Evolutionary conservation across 768 basidiomycete genomes (phyloP).

Genomic region (Pulveroboletus frians): DNA sequence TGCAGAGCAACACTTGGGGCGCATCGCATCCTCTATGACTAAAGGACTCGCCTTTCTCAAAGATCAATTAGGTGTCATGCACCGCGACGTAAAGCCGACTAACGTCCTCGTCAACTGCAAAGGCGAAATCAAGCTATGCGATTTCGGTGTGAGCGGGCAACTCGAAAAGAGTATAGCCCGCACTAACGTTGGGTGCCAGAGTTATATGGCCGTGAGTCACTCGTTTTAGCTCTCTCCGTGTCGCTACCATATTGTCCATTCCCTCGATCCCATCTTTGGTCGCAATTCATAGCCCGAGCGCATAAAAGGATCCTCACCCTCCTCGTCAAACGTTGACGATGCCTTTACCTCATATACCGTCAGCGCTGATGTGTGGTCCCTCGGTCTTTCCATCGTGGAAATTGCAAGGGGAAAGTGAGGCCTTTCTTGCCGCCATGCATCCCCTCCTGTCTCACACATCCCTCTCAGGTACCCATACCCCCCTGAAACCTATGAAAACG

Average conservation of each 20-base stretch:
- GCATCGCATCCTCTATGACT: constrained; percentile 79
- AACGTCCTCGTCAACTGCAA: constrained; percentile 87
- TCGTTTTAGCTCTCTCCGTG: background rate
- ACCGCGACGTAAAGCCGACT: constrained; percentile 87
- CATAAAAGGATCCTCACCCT: constrained; percentile 82
- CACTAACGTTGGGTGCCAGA: constrained; percentile 98
- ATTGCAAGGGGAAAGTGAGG: constrained; percentile 66
- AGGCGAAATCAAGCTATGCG: constrained; percentile 91
- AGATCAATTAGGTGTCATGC: constrained; percentile 87
- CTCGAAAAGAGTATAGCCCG: constrained; percentile 94
- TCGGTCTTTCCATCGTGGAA: constrained; percentile 92
- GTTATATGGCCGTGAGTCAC: constrained; percentile 89
- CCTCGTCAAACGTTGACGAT: constrained; percentile 28
- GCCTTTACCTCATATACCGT: constrained; percentile 72
- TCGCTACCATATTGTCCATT: constrained; percentile 1
- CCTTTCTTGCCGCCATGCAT: background rate
- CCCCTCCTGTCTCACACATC: constrained; percentile 1
- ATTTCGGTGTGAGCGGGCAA: constrained; percentile 98
- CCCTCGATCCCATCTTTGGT: background rate
- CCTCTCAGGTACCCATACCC: constrained; percentile 78
- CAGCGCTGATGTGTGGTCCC: constrained; percentile 96
- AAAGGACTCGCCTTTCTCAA: constrained; percentile 92
- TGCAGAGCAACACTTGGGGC: constrained; percentile 73
- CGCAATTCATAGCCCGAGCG: constrained; percentile 70
- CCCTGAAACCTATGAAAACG: constrained; percentile 94